Evolutionary conservation across 1,139 yeast species (phyloP).

Genomic region (Yamadazyma blattariae): DNA sequence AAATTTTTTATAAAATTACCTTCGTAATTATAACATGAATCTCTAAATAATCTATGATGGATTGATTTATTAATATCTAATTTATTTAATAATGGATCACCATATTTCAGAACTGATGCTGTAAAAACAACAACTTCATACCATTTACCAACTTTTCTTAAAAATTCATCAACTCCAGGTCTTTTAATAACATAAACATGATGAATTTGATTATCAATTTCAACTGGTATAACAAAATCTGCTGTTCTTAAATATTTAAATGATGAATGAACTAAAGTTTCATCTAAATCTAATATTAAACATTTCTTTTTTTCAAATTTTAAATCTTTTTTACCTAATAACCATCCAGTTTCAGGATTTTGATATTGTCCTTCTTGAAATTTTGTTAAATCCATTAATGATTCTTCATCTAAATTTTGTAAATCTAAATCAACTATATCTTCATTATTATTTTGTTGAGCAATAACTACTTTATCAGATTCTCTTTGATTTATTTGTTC

Average conservation of each 20-base stretch:
- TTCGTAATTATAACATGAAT: constrained; percentile 59
- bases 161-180: constrained; percentile 96
- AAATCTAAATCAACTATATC: constrained; percentile 16
- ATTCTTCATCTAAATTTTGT: constrained; percentile 15
- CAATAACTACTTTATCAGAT: constrained; percentile 16
- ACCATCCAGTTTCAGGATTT: constrained; percentile 58
- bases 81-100: constrained; percentile 90
- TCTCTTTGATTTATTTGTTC: constrained; percentile 3
- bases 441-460: constrained; percentile 20
- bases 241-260: constrained; percentile 90
- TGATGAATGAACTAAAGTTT: constrained; percentile 92
- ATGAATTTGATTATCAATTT: constrained; percentile 84
- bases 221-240: constrained; percentile 87
- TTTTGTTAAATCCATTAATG: constrained; percentile 30
- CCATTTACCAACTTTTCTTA: constrained; percentile 76
- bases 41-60: constrained; percentile 92
- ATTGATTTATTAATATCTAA: constrained; percentile 70
- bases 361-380: constrained; percentile 69
- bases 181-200: constrained; percentile 95
- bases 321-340: constrained; percentile 48
- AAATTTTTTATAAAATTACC: constrained; percentile 94
- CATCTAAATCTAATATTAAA: constrained; percentile 88
- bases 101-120: constrained; percentile 92
- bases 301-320: constrained; percentile 64
- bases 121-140: constrained; percentile 96